phyloP scores from a whole-genome alignment of 2,329 filamentous ascomycete species.

The Lasiodiplodia hormozganensis region DNA sequence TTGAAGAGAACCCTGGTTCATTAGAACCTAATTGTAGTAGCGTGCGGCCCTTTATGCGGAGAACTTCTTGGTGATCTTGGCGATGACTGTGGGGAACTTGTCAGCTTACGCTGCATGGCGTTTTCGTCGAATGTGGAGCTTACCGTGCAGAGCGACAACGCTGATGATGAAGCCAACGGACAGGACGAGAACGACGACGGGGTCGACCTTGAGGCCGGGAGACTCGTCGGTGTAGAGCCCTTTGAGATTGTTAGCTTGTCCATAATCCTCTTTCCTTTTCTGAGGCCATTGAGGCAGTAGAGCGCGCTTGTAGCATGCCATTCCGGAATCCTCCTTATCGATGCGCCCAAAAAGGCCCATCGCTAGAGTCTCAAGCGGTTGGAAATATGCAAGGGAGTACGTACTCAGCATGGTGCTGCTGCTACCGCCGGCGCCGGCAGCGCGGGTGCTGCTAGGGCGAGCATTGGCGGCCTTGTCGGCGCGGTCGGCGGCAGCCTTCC shows the following conservation, averaged over 20 bases:
- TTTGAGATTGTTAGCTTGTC: slow-evolving; percentile 47
- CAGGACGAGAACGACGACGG: slow-evolving; percentile 94
- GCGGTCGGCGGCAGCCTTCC: slow-evolving; percentile 94
- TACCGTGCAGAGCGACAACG: slow-evolving; percentile 97
- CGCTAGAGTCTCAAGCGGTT: background rate
- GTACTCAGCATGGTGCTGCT: slow-evolving; percentile 98
- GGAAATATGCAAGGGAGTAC: slow-evolving; percentile 46
- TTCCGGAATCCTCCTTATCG: background rate
- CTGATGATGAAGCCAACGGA: slow-evolving; percentile 99
- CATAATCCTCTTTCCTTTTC: background rate
- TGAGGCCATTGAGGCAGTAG: background rate
- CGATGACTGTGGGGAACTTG: slow-evolving; percentile 12
- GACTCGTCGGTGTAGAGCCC: slow-evolving; percentile 98
- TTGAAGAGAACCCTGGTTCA: background rate
- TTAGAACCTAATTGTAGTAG: background rate
- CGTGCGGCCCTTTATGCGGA: slow-evolving; percentile 19
- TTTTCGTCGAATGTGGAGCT: slow-evolving; percentile 46
- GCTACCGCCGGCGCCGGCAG: slow-evolving; percentile 92
- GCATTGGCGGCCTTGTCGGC: slow-evolving; percentile 97
- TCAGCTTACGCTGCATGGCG: background rate
- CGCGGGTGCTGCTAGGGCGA: slow-evolving; percentile 87
- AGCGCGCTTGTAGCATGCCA: background rate
- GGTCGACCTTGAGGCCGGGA: slow-evolving; percentile 95
- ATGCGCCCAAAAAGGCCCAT: background rate
- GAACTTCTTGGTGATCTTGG: slow-evolving; percentile 31